Base-by-base conservation (phyloP, 1,284 basidiomycete species). In the Apiotrichum siamense region DNA sequence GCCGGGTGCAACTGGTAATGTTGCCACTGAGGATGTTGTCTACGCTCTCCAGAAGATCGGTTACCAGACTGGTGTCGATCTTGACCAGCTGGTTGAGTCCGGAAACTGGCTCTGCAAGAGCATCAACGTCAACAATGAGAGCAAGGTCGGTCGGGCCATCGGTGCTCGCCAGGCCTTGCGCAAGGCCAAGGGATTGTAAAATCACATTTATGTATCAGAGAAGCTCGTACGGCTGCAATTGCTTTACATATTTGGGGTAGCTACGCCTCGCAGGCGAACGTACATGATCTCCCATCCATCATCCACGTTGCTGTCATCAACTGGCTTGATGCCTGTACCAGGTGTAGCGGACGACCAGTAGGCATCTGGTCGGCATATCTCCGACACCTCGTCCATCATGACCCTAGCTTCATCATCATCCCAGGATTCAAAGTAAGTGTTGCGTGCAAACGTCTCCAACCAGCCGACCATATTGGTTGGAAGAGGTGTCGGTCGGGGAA, bases 1-100 rank as follows among this genome's bases (percentile, higher is more conserved):
- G 0, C 93, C 93, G 0, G 92, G 92, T 1, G 90, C 91, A 5
- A 92, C 88, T 0, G 90, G 90, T n/a, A 93, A 93, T 62, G 87
- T 92, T 24, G 85, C 88, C 0, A 93, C 89, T 0, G 91, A 94
- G 66, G 89, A 92, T 61, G 83, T 94, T 0, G 77, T 96, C 3
- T 91, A 94, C 61, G 86, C 87, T 0, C 78, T 97, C 6, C 81
- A 83, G 43, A 81, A 78, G 23, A 83, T 84, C 7, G 79, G 78
- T 2, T 92, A 87, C 73, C 72, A 79, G 15, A 83, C 89, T 0
- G 80, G 78, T 13, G 76, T 86, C 37, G 78, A 87, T 57, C 73
- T 92, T 33, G 79, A 82, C 18, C 74, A 79, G 56, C 76, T 93
- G 40, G 84, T 82, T 1, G 81, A 85, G 42, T 83, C 84, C 18